phyloP scores from a whole-genome alignment of 2,329 filamentous ascomycete species.

The Penicillium sp. region DNA sequence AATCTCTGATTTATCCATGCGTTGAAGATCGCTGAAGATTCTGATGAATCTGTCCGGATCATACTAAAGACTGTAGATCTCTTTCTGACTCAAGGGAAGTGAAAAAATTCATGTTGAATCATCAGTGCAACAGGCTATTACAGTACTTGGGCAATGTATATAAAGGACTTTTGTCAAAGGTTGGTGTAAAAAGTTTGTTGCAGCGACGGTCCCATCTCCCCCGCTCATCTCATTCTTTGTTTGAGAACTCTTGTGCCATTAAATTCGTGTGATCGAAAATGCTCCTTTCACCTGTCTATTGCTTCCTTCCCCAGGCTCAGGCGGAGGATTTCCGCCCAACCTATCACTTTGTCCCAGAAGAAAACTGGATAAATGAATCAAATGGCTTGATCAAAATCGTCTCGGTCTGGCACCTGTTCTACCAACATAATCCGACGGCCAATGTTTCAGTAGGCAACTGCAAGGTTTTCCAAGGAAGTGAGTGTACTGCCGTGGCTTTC shows the following conservation, averaged over 20 bases:
- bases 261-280: too few relatives aligned
- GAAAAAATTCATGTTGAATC: neutral
- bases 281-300: too few relatives aligned
- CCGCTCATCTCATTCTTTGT: too few relatives aligned
- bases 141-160: too few relatives aligned
- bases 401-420: constrained; percentile 25
- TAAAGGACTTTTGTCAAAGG: too few relatives aligned
- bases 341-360: constrained; percentile 22
- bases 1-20: neutral
- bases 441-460: too few relatives aligned
- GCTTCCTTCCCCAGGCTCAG: neutral
- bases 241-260: too few relatives aligned
- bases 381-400: constrained; percentile 23
- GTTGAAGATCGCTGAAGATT: neutral
- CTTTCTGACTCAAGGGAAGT: neutral
- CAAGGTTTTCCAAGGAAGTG: too few relatives aligned
- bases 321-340: constrained; percentile 19
- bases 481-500: too few relatives aligned
- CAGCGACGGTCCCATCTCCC: too few relatives aligned
- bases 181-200: too few relatives aligned
- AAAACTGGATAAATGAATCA: constrained; percentile 32
- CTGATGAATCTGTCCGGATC: neutral
- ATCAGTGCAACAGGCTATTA: neutral
- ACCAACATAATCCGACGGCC: constrained; percentile 30
- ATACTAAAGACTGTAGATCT: neutral